A percentile compares a stretch with the other conserved stretches of the same genome.
These are phyloP conservation scores for Inga leiocalycina DNA, from an alignment of 306 rosid genomes.

Conservation along the genomic window DNA sequence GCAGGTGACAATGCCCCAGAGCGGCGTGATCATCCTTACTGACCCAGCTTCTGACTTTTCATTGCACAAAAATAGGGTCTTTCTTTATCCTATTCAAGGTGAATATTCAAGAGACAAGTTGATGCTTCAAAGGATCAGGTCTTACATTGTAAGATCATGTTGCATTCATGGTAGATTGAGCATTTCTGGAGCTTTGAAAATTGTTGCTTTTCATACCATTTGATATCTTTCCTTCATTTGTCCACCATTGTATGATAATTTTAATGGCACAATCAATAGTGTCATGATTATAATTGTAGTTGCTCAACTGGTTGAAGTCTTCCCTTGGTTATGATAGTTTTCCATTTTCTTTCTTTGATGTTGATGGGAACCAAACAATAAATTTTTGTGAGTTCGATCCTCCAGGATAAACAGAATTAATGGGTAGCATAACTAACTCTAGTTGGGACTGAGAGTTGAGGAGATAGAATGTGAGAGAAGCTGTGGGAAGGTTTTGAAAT, in stretches of 20 bases:
- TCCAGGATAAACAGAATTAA: neutral
- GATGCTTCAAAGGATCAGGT: conserved; percentile 99
- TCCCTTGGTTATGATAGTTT: conserved; percentile 12
- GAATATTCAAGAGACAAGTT: conserved; percentile 91
- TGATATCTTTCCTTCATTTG: neutral
- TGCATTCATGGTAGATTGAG: conserved; percentile 45
- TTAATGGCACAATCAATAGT: conserved; percentile 2
- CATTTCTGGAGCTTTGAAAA: conserved; percentile 22
- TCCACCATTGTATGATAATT: conserved; percentile 6
- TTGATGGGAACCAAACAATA: neutral
- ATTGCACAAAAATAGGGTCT: conserved; percentile 62
- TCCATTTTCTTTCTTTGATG: conserved; percentile 9
- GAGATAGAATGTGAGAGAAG: neutral
- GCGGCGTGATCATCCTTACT: conserved; percentile 68
- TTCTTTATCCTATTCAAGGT: conserved; percentile 74
- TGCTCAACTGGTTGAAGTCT: neutral
- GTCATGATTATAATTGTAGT: neutral
- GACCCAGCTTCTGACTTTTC: conserved; percentile 81
- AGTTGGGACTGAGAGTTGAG: neutral
- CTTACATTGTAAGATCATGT: conserved; percentile 90
- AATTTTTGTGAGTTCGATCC: neutral
- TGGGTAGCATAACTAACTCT: neutral
- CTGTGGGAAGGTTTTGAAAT: neutral
- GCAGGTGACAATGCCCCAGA: conserved; percentile 82
- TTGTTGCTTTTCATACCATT: conserved; percentile 7